Conservation (phyloP, 2,329 filamentous ascomycete genomes). For the Calonectria ilicicola region DNA sequence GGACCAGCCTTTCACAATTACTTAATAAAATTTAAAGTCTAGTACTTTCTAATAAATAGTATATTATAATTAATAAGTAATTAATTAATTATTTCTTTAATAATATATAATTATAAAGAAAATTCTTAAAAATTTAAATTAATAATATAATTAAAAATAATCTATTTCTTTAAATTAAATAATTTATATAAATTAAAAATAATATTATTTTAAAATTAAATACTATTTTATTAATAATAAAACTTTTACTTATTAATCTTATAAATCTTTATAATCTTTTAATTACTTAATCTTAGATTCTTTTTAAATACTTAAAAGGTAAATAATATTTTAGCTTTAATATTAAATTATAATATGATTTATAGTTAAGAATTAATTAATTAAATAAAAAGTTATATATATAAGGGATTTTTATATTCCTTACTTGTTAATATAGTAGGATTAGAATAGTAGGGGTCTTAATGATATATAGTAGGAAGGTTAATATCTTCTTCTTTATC, state of each 20-base stretch:
- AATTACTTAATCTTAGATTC: background rate
- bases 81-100: too few species aligned
- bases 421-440: too few species aligned
- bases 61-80: constrained; percentile 32
- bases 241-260: background rate
- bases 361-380: constrained; percentile 6
- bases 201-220: constrained; percentile 8
- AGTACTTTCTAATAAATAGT: too few species aligned
- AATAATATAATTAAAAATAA: too few species aligned
- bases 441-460: too few species aligned
- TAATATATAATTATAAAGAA: constrained; percentile 32
- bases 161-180: constrained; percentile 30
- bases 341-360: background rate
- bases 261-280: background rate
- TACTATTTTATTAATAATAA: background rate
- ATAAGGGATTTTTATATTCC: background rate
- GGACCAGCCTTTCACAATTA: too few species aligned
- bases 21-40: too few species aligned
- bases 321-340: background rate
- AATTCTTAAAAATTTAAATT: constrained; percentile 24
- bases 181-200: constrained; percentile 23
- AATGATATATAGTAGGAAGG: too few species aligned
- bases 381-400: background rate
- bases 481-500: too few species aligned
- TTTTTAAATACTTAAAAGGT: constrained; percentile 9